Conservation (phyloP, 192 early-diverging fungal species). For the Rhizophlyctis rosea region DNA sequence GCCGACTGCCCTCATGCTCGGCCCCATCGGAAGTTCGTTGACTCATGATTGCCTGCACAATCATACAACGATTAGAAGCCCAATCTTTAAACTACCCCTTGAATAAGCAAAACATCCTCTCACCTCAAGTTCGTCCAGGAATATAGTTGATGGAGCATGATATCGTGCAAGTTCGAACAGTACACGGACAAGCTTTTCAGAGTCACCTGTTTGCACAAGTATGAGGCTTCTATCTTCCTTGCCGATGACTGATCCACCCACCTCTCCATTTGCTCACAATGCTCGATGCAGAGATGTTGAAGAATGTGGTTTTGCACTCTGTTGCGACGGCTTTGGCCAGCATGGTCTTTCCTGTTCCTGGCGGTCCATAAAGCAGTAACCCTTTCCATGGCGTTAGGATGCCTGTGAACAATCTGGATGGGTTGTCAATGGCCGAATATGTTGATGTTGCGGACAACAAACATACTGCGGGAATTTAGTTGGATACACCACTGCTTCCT, state of each 20-base stretch:
- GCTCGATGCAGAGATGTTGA: conserved; percentile 53
- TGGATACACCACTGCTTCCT: conserved; percentile 55
- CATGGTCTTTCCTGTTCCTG: conserved; percentile 55
- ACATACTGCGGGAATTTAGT: conserved; percentile 44
- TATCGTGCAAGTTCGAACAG: conserved; percentile 56
- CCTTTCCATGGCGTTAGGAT: conserved; percentile 57
- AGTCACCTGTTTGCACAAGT: conserved; percentile 32
- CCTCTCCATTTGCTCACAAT: conserved; percentile 59
- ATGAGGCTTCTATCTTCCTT: background rate
- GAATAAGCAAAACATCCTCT: too few relatives aligned
- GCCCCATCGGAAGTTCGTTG: conserved; percentile 46
- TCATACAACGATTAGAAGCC: too few relatives aligned
- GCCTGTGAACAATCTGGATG: conserved; percentile 44
- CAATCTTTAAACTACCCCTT: too few relatives aligned
- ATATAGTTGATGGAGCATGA: conserved; percentile 55
- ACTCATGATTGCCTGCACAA: conserved; percentile 52
- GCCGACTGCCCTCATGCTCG: conserved; percentile 53
- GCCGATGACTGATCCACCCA: conserved; percentile 1
- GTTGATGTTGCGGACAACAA: too few relatives aligned
- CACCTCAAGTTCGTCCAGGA: conserved; percentile 57
- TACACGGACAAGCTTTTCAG: conserved; percentile 52
- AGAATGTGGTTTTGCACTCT: conserved; percentile 59
- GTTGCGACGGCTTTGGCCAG: conserved; percentile 60
- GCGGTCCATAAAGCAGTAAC: conserved; percentile 54
- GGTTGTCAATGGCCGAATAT: background rate